Evolutionary conservation across 495 filamentous ascomycete species (phyloP).

Genomic region (Choiromyces venosus): DNA sequence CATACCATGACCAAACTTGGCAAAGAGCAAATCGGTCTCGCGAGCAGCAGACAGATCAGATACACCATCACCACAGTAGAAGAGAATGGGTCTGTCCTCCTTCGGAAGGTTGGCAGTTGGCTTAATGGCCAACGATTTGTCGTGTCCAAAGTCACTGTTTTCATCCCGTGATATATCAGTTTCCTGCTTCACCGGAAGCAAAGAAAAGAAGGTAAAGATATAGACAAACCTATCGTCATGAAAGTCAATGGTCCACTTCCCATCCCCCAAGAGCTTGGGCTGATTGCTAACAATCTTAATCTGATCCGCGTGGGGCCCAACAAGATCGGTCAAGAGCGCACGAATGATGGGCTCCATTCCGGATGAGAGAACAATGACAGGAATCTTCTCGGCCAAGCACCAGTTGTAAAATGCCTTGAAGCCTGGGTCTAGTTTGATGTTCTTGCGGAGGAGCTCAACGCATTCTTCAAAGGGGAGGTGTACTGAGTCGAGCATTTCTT

Average conservation of each 20-base stretch:
- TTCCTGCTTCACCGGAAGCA: neutral
- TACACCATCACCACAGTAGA: conserved; percentile 88
- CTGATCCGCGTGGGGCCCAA: conserved; percentile 66
- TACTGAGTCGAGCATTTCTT: conserved; percentile 80
- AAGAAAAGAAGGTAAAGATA: neutral
- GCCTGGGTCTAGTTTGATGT: conserved; percentile 79
- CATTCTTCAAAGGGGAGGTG: conserved; percentile 72
- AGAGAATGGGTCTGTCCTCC: conserved; percentile 62
- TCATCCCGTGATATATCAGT: conserved; percentile 28
- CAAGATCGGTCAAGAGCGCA: conserved; percentile 67
- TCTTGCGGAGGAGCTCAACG: conserved; percentile 64
- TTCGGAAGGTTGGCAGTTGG: conserved; percentile 64
- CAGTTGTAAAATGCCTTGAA: conserved; percentile 84
- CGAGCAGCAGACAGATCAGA: conserved; percentile 81
- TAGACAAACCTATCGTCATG: conserved; percentile 69
- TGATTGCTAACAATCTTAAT: conserved; percentile 83
- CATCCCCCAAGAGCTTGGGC: conserved; percentile 67
- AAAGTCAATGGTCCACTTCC: conserved; percentile 80
- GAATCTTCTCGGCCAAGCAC: conserved; percentile 72
- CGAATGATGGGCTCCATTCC: conserved; percentile 91
- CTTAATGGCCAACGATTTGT: conserved; percentile 83
- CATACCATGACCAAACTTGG: conserved; percentile 79
- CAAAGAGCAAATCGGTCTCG: conserved; percentile 84
- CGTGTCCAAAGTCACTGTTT: conserved; percentile 74
- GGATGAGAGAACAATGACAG: conserved; percentile 81